Base-by-base conservation (phyloP, 1,284 basidiomycete genomes). In the Irpex sp. region DNA sequence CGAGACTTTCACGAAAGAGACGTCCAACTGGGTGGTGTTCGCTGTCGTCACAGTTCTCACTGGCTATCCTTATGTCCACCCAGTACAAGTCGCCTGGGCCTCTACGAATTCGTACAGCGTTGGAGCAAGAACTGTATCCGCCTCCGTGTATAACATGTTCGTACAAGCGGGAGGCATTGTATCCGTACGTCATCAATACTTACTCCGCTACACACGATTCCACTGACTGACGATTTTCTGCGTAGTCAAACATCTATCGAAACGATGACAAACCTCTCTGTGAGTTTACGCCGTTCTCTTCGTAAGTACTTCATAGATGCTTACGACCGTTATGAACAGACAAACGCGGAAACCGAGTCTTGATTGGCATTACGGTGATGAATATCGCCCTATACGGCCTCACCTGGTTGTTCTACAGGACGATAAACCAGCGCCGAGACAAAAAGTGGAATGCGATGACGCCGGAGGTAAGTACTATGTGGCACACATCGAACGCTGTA, bases 71-170 rank as follows among this genome's bases (percentile, higher is more conserved):
- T 78, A 76, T 59, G 69, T 77, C 5, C 75, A 78, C 53, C 75
- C 78, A 2, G 72, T 80, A 2, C 77, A 86, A 67, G 83, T 86
- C 1, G 84, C 82, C 0, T 87, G 85, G 85, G 77, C 80, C 1
- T 86, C 84, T 8, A 76, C 83, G 53, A 86, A 86, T 67, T 86
- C 85, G 3, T 78, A 77, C 64, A 80, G 81, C 60, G 85, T 87
- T 1, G 74, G 80, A 37, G 83, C 79, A 67, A 78, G 84, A 52
- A 85, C 84, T 3, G 73, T 86, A 6, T 84, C 82, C 18, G 83
- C 83, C 10, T 76, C 74, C 1, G 72, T 85, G 48, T 86, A 86
- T 68, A 87, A 86, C 62, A 86, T 88, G 80, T 85, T 82, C 67
- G 82, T 86, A 7, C 84, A 86, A 67, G 79, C 79, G 0, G 80